phyloP scores from a whole-genome alignment of 1,284 basidiomycete genomes.

The Fomitopsis pinicola region DNA sequence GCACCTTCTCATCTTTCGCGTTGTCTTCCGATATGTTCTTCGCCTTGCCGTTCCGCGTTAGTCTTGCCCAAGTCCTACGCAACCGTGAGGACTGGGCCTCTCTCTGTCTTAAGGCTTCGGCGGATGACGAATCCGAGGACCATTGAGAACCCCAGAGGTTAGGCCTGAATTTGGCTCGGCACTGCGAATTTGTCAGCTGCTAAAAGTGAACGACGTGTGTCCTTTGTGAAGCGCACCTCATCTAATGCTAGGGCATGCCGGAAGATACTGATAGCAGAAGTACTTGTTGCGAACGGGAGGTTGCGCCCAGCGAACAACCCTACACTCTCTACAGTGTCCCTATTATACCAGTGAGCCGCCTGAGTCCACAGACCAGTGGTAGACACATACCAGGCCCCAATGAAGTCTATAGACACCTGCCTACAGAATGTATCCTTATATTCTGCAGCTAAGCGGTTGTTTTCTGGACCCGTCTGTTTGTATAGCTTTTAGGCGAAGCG shows the following conservation, averaged over 20 bases:
- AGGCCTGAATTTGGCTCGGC: constrained; percentile 34
- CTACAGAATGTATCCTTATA: constrained; percentile 50
- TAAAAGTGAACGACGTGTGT: too few relatives aligned
- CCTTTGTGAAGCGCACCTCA: constrained; percentile 22
- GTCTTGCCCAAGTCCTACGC: too few relatives aligned
- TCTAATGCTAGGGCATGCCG: constrained; percentile 41
- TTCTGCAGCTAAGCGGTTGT: constrained; percentile 34
- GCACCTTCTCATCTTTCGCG: background rate
- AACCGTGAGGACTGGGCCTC: too few relatives aligned
- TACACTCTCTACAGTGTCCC: constrained; percentile 36
- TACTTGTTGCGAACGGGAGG: constrained; percentile 37
- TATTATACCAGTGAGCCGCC: background rate
- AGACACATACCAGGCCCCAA: constrained; percentile 29
- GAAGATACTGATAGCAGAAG: constrained; percentile 34
- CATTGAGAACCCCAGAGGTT: constrained; percentile 11
- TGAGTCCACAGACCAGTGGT: background rate
- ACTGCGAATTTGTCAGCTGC: constrained; percentile 8
- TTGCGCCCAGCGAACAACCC: constrained; percentile 32
- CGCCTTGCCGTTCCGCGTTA: too few relatives aligned
- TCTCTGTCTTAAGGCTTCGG: too few relatives aligned
- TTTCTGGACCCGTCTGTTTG: constrained; percentile 35
- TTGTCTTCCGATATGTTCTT: too few relatives aligned
- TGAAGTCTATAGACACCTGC: constrained; percentile 46
- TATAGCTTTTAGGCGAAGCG: constrained; percentile 56
- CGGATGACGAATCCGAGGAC: too few relatives aligned